Evolutionary conservation across 2,329 filamentous ascomycete species (phyloP), one percentile per base, ranked within the genome.

Genomic region (Colletotrichum shisoi): DNA sequence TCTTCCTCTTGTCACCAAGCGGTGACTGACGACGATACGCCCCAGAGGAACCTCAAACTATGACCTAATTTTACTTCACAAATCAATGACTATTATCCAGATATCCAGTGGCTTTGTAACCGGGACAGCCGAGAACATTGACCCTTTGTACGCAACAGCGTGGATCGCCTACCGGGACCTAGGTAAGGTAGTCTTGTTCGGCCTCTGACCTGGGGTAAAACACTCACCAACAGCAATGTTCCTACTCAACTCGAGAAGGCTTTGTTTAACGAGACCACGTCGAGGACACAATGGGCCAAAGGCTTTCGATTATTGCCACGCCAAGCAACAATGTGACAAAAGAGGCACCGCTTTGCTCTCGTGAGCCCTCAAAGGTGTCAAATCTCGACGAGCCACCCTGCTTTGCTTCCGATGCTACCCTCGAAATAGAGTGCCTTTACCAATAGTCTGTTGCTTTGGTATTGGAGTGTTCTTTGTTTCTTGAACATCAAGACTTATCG

Each of bases 301-400:
- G 11, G n/a, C 3, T 34, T 58, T 39, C n/a, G 19, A 39, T 19
- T 12, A n/a, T 44, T 37, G 42, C 42, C 12, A 39, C 39, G 4
- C 21, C 56, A 45, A 58, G 44, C 39, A 44, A 37, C 44, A 58
- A 34, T 17, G 13, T 24, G n/a, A 24, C 19, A 37, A 58, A 37
- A 15, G n/a, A 48, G 44, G 37, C 11, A 24, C 54, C 34, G n/a
- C 31, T 39, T 13, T 9, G 15, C 15, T 8, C 9, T 17, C 40
- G 27, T n/a, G 42, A 15, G 17, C n/a, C n/a, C 21, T 15, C 56
- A 58, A 58, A 48, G 31, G 3, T 13, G n/a, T 46, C 3, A 9
- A 4, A 15, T 45, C 42, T 34, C 42, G 12, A 17, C 7, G 12
- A 57, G 27, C 7, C 12, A 19, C 3, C 39, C 15, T 34, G 17